Conservation (phyloP, 2,329 filamentous ascomycete genomes). For the Colletotrichum gigasporum region DNA sequence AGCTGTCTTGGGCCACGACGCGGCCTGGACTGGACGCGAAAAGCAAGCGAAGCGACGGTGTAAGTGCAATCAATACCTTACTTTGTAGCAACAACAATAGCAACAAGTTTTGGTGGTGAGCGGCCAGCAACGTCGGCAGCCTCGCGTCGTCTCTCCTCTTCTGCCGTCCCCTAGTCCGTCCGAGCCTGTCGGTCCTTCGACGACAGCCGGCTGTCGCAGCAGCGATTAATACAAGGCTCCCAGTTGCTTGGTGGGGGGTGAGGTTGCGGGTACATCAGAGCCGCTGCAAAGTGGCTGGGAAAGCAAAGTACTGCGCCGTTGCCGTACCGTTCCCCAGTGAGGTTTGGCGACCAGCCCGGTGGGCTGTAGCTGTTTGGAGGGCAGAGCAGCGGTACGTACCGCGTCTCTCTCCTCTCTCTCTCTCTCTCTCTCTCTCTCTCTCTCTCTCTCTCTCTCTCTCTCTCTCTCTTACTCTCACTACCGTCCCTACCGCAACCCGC, state of each 20-base stretch:
- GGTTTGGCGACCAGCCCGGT: neutral
- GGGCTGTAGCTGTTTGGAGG: neutral
- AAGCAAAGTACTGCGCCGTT: constrained; percentile 4
- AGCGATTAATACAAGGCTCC: too few species aligned
- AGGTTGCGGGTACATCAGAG: neutral
- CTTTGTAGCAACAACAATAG: neutral
- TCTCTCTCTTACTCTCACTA: neutral
- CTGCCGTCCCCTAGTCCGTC: neutral
- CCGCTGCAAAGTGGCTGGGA: neutral
- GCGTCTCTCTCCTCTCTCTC: neutral
- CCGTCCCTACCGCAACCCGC: too few species aligned
- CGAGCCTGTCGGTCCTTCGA: neutral
- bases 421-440: neutral
- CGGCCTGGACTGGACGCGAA: neutral
- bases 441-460: neutral
- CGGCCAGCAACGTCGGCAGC: neutral
- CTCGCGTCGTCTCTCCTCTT: constrained; percentile 1
- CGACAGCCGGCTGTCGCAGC: neutral
- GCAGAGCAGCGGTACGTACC: neutral
- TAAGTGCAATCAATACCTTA: constrained; percentile 7
- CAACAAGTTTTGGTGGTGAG: neutral
- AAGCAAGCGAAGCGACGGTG: constrained; percentile 20
- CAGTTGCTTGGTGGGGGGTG: neutral
- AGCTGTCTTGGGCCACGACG: neutral
- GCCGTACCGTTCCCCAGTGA: constrained; percentile 3